Base-by-base conservation (phyloP, 805 yeast species). In the Suhomyces vadensis region DNA sequence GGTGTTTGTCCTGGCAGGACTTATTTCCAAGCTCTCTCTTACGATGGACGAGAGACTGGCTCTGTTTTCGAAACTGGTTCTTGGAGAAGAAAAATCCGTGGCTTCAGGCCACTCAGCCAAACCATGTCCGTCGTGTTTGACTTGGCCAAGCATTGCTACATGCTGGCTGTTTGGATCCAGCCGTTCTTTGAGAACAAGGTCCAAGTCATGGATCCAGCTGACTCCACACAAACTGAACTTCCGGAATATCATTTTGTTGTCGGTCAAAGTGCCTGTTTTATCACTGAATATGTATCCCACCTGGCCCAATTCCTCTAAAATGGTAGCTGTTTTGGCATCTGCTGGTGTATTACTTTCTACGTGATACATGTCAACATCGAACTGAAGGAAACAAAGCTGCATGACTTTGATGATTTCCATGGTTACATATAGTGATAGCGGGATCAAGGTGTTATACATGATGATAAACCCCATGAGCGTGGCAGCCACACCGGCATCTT, bases 201-300 rank as follows among this genome's bases (percentile, higher is more conserved):
- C 89, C 21, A 81, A 62, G 48, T 85, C 90, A 63, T 94, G 99
- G 7, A 82, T 58, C 97, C 97, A 94, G 4, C 95, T 81, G 3
- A 84, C 75, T 2, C 99, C 99, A 42, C 86, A 84, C 4, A 94
- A 83, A 7, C 95, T 81, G 53, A 92, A 78, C 58, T 91, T 91
- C 37, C 97, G 75, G 63, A 94, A 94, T 21, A 92, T 69, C 99
- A 94, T 94, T 55, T 83, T 69, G 60, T 94, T 94, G 55, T 94
- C 98, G 0, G 99, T 94, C 48, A 94, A 74, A 0, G 99, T 94
- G 7, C 99, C 99, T 0, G 99, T 94, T 63, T 94, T 94, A 65
- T 94, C 99, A 48, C 96, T 87, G 62, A 94, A 94, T 3, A 94
- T 78, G 59, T 92, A 91, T 39, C 96, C 85, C 1, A 95, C 97